A percentile compares a stretch with the other conserved stretches of the same genome.
These are phyloP conservation scores for Gryganskiella cystojenkinii DNA, from an alignment of 192 early-diverging fungal species.

Conservation along the genomic window DNA sequence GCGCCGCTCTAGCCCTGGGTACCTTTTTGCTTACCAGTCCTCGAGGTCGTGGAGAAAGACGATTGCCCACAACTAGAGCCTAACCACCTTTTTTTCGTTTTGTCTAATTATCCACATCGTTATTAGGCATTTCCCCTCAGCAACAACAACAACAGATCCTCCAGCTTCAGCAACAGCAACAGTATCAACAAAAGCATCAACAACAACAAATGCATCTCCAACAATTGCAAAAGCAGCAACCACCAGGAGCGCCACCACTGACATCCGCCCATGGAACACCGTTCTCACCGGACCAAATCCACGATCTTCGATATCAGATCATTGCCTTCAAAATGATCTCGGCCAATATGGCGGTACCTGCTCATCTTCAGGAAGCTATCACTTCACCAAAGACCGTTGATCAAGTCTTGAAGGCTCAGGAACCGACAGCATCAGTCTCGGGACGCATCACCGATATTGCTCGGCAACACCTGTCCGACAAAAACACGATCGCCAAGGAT, in stretches of 20 bases:
- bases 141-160: slow-evolving; percentile 57
- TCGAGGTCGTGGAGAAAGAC: too few relatives aligned
- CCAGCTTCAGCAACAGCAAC: slow-evolving; percentile 57
- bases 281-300: slow-evolving; percentile 72
- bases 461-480: slow-evolving; percentile 20
- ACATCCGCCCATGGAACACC: slow-evolving; percentile 36
- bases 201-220: slow-evolving; percentile 52
- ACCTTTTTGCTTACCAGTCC: too few relatives aligned
- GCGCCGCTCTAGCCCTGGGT: slow-evolving; percentile 13
- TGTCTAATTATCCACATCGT: too few relatives aligned
- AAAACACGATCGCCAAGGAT: slow-evolving; percentile 27
- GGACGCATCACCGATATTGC: slow-evolving; percentile 69
- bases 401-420: slow-evolving; percentile 56
- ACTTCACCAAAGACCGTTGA: slow-evolving; percentile 60
- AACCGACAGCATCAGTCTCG: slow-evolving; percentile 58
- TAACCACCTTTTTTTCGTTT: too few relatives aligned
- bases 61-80: too few relatives aligned
- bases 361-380: slow-evolving; percentile 75
- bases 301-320: slow-evolving; percentile 82
- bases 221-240: slow-evolving; percentile 50
- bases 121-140: slow-evolving; percentile 33
- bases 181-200: slow-evolving; percentile 53
- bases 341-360: slow-evolving; percentile 82
- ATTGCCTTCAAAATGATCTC: slow-evolving; percentile 86
- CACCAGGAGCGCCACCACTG: slow-evolving; percentile 22